Evolutionary conservation across 2,329 filamentous ascomycete species (phyloP).

Genomic region (Ustilaginoidea virens): DNA sequence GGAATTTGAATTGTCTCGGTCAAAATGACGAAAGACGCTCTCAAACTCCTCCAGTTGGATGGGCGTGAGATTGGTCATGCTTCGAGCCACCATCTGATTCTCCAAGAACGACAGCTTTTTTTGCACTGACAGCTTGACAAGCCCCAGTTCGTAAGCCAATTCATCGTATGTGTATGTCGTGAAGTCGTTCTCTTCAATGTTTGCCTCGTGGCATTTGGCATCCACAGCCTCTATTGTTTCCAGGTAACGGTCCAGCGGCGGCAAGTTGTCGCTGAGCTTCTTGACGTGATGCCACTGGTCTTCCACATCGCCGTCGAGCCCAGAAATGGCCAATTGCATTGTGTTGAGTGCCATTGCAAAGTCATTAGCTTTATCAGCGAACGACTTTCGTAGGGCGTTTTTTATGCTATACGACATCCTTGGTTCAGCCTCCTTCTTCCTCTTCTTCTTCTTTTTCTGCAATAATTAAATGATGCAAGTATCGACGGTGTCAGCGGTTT

Average conservation of each 20-base stretch:
- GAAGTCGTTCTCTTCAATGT: constrained; percentile 98
- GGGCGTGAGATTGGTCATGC: constrained; percentile 96
- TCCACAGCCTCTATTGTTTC: constrained; percentile 77
- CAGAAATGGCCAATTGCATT: constrained; percentile 84
- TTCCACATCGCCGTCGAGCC: constrained; percentile 92
- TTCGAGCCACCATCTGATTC: constrained; percentile 95
- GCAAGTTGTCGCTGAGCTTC: constrained; percentile 68
- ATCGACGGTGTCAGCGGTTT: too few relatives aligned
- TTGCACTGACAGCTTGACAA: constrained; percentile 82
- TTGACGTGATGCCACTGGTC: constrained; percentile 83
- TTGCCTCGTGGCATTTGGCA: constrained; percentile 82
- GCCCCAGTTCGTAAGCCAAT: constrained; percentile 77
- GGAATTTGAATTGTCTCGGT: constrained; percentile 80
- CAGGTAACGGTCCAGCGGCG: constrained; percentile 82
- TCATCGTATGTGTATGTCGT: constrained; percentile 99
- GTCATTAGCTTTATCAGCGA: constrained; percentile 96
- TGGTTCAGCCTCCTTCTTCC: constrained; percentile 15
- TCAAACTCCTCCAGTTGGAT: constrained; percentile 98
- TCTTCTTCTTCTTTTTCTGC: too few relatives aligned
- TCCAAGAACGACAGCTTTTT: constrained; percentile 96
- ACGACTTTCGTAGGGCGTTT: constrained; percentile 78
- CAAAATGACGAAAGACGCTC: constrained; percentile 94
- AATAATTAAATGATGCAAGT: too few relatives aligned
- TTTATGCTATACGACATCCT: constrained; percentile 55
- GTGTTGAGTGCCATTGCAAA: constrained; percentile 93